A percentile compares a stretch with the other conserved stretches of the same genome.
Conservation (phyloP, 83 land plant genomes). For the Picea mariana region DNA sequence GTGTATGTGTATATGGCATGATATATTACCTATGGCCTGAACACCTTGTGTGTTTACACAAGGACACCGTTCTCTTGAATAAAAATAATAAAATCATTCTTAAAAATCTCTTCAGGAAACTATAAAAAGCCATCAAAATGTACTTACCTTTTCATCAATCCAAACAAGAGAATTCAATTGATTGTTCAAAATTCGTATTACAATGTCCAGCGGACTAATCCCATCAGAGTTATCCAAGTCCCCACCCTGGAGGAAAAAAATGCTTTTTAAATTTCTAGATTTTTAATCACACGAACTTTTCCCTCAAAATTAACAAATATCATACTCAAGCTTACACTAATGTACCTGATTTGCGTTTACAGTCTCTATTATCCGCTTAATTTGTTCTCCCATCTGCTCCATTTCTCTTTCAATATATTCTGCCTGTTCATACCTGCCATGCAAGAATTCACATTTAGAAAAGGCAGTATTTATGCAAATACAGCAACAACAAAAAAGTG, state of each 20-base stretch:
- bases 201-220: constrained; percentile 84
- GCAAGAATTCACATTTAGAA: background rate
- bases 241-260: constrained; percentile 65
- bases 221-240: constrained; percentile 70
- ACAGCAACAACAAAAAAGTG: too few species aligned
- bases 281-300: background rate
- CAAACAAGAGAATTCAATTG: constrained; percentile 91
- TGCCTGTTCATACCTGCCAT: constrained; percentile 93
- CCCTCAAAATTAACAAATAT: background rate
- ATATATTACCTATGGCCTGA: background rate
- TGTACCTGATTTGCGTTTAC: constrained; percentile 86
- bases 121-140: background rate
- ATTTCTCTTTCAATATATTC: constrained; percentile 88
- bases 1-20: background rate
- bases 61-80: background rate
- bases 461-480: too few species aligned
- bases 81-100: background rate
- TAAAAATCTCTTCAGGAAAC: background rate
- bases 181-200: constrained; percentile 85
- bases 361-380: constrained; percentile 81
- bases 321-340: background rate
- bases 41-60: background rate
- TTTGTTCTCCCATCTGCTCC: constrained; percentile 94
- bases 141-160: constrained; percentile 94
- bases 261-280: background rate